Evolutionary conservation across 805 yeast species (phyloP).

Genomic region (Myxozyma vanderwaltii): DNA sequence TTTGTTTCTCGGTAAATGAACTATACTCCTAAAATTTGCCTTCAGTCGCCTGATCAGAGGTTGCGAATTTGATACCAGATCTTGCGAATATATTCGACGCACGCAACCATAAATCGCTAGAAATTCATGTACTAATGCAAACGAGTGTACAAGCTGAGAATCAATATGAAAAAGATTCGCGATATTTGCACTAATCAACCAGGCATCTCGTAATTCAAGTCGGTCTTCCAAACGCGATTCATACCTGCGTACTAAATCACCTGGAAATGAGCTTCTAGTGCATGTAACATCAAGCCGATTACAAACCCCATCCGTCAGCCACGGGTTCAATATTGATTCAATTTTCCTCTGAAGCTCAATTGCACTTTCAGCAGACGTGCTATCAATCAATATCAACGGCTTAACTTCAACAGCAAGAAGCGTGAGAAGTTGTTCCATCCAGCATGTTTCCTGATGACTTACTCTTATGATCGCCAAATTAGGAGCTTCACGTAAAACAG

Average conservation of each 20-base stretch:
- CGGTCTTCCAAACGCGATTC: background rate
- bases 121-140: constrained; percentile 9
- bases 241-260: constrained; percentile 8
- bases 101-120: constrained; percentile 8
- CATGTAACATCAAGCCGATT: background rate
- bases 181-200: background rate
- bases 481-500: background rate
- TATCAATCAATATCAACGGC: constrained; percentile 2
- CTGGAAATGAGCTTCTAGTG: background rate
- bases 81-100: background rate
- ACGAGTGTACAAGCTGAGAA: constrained; percentile 1
- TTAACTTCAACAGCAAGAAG: background rate
- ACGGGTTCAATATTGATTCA: background rate
- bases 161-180: constrained; percentile 3
- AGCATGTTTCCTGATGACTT: background rate
- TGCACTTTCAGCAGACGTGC: background rate
- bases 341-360: background rate
- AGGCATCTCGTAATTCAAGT: constrained; percentile 1
- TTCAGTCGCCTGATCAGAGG: background rate
- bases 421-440: constrained; percentile 1
- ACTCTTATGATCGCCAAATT: constrained; percentile 1
- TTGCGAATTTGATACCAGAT: background rate
- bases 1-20: background rate
- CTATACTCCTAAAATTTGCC: background rate
- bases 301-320: background rate